Evolutionary conservation across 768 basidiomycete species (phyloP).

Genomic region (Cystobasidium ongulense): DNA sequence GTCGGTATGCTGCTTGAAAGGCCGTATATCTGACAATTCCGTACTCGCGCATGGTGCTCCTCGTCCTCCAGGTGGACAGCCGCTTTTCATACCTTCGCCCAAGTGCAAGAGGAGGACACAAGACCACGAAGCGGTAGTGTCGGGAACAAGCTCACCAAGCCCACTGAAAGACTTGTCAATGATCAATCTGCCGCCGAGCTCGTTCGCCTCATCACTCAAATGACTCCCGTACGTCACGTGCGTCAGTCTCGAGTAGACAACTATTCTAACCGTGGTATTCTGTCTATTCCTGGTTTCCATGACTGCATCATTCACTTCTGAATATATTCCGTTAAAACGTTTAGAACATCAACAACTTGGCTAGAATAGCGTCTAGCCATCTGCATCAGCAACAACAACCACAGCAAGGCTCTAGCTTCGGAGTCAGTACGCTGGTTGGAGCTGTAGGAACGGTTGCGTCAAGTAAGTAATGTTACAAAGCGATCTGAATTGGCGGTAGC

Average conservation of each 20-base stretch:
- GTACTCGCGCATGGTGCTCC: background rate
- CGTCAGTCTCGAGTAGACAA: background rate
- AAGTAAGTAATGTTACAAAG: background rate
- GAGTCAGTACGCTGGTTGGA: background rate
- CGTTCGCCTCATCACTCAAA: slow-evolving; percentile 7
- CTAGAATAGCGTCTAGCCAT: background rate
- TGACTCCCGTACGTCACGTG: slow-evolving; percentile 9
- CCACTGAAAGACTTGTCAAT: background rate
- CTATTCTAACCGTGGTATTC: background rate
- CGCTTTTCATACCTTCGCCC: slow-evolving; percentile 7
- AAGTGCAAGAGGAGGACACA: background rate
- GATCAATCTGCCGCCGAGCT: slow-evolving; percentile 4
- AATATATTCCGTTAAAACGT: no score
- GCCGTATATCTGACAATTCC: background rate
- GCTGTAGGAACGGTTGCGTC: background rate
- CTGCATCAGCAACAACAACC: background rate
- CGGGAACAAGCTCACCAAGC: background rate
- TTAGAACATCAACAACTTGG: background rate
- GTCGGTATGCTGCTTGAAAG: background rate
- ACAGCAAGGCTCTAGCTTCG: background rate
- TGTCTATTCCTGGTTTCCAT: background rate
- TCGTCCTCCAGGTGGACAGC: slow-evolving; percentile 2
- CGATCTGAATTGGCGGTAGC: background rate
- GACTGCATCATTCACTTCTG: background rate
- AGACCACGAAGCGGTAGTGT: background rate